phyloP scores from a whole-genome alignment of 805 yeast species.

The Saccharomycopsis javanensis region DNA sequence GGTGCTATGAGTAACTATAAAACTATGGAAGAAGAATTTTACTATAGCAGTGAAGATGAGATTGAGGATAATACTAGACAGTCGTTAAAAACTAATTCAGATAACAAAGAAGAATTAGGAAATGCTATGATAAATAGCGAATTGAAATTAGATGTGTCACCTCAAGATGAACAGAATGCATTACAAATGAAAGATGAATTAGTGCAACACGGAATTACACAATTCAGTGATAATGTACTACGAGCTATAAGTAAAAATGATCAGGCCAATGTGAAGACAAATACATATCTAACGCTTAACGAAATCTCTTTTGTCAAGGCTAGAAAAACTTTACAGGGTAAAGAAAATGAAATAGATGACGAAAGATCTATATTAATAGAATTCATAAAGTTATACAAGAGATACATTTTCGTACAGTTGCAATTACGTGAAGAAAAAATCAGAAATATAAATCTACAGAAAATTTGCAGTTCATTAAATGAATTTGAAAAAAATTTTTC shows the following conservation, averaged over 20 bases:
- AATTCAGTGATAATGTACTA: not conserved
- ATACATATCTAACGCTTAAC: not conserved
- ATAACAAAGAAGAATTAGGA: slow-evolving; percentile 25
- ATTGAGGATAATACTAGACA: slow-evolving; percentile 2
- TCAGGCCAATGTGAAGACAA: not conserved
- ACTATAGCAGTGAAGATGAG: slow-evolving; percentile 17
- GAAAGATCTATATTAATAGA: not conserved
- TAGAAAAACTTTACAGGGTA: not conserved
- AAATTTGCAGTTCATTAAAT: not conserved
- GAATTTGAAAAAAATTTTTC: not conserved
- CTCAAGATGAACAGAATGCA: not conserved
- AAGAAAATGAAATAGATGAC: not conserved
- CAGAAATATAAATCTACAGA: not conserved
- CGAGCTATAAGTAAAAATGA: not conserved
- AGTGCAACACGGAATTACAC: not conserved
- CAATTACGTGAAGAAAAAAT: not conserved
- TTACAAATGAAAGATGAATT: not conserved
- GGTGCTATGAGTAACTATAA: slow-evolving; percentile 41
- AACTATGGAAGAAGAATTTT: slow-evolving; percentile 19
- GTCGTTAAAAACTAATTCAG: slow-evolving; percentile 20
- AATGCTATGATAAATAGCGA: slow-evolving; percentile 17
- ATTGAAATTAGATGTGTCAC: slow-evolving; percentile 19
- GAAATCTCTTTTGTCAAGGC: not conserved
- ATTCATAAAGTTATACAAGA: not conserved
- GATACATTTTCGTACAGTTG: not conserved